phyloP scores from a whole-genome alignment of 768 basidiomycete species.

The Mycena chlorophos region DNA sequence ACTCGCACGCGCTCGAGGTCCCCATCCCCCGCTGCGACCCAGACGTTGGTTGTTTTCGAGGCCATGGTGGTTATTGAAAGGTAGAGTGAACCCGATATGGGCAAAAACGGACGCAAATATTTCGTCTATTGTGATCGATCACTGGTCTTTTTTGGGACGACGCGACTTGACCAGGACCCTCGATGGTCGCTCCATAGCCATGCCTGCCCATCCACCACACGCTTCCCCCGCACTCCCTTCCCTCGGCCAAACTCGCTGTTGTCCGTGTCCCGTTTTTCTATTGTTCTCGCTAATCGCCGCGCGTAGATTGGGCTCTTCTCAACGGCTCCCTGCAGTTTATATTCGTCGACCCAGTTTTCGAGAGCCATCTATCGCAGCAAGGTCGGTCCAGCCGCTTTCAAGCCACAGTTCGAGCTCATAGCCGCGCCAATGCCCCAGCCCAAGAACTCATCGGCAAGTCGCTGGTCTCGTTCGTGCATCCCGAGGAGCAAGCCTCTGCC shows the following conservation, averaged over 20 bases:
- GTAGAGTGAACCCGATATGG: background rate
- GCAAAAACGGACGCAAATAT: no score
- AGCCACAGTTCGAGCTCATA: background rate
- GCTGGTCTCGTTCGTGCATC: conserved; percentile 78
- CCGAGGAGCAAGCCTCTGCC: conserved; percentile 78
- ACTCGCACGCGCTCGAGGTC: conserved; percentile 78
- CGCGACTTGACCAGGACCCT: conserved; percentile 14
- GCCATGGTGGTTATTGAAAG: conserved; percentile 1
- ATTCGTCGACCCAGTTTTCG: conserved; percentile 81
- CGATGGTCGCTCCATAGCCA: conserved; percentile 28
- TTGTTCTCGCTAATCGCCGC: conserved; percentile 13
- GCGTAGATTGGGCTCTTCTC: conserved; percentile 78
- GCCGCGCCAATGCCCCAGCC: conserved; percentile 30
- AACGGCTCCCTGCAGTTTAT: conserved; percentile 76
- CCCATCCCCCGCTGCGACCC: conserved; percentile 92
- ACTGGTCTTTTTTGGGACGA: no score
- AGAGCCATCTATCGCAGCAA: conserved; percentile 69
- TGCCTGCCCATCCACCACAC: conserved; percentile 38
- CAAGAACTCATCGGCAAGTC: conserved; percentile 67
- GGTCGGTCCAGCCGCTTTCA: background rate
- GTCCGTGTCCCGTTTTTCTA: conserved; percentile 46
- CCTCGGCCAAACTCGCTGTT: conserved; percentile 74
- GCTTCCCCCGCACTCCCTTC: conserved; percentile 45
- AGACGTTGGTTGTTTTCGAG: conserved; percentile 64
- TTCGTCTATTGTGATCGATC: no score